phyloP scores from a whole-genome alignment of 1,284 basidiomycete genomes.

The Tremellales sp. region DNA sequence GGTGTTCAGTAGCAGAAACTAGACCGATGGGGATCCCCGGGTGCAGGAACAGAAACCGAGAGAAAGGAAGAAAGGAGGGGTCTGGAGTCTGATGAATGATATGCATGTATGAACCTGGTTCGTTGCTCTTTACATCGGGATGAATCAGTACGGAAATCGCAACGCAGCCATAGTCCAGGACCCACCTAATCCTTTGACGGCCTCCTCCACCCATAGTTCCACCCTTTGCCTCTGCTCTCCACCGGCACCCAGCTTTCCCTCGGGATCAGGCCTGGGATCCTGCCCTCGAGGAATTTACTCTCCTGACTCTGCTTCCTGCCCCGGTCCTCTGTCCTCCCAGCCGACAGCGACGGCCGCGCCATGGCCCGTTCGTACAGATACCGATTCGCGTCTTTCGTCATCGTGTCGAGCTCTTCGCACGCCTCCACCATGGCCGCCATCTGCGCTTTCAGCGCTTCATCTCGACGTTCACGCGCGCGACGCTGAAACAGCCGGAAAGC shows the following conservation, averaged over 20 bases:
- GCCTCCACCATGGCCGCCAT: slow-evolving; percentile 71
- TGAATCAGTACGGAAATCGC: no score
- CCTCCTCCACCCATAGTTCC: slow-evolving; percentile 46
- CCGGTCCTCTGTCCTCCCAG: slow-evolving; percentile 53
- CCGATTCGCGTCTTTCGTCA: slow-evolving; percentile 16
- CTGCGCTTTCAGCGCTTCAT: slow-evolving; percentile 65
- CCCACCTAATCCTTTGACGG: slow-evolving; percentile 22
- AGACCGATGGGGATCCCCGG: no score
- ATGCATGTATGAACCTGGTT: no score
- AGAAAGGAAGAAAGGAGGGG: no score
- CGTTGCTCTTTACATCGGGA: no score
- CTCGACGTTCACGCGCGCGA: slow-evolving; percentile 64
- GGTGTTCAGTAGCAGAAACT: no score
- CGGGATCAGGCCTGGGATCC: slow-evolving; percentile 78
- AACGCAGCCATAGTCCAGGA: background rate
- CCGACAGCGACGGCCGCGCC: slow-evolving; percentile 52
- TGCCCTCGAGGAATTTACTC: slow-evolving; percentile 66
- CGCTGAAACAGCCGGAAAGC: slow-evolving; percentile 83
- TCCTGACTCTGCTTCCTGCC: slow-evolving; percentile 62
- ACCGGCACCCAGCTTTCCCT: slow-evolving; percentile 49
- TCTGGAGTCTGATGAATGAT: no score
- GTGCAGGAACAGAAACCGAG: no score
- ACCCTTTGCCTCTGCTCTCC: slow-evolving; percentile 45
- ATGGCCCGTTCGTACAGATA: slow-evolving; percentile 68
- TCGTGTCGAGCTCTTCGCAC: slow-evolving; percentile 71